Conservation (phyloP, 768 basidiomycete species). For the Tricholoma hemisulphureum region DNA sequence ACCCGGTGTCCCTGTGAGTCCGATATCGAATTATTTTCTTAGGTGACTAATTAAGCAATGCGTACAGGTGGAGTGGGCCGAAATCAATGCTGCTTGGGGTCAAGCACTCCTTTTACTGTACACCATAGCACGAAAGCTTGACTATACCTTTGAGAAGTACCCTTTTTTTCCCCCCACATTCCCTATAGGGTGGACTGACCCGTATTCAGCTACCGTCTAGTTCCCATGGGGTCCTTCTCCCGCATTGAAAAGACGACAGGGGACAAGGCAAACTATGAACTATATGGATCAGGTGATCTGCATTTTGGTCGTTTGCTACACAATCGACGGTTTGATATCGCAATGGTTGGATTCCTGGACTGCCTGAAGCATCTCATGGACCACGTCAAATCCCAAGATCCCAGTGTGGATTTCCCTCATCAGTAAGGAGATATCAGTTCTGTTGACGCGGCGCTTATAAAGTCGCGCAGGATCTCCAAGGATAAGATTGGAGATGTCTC, state of each 20-base stretch:
- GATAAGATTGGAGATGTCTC: slow-evolving; percentile 96
- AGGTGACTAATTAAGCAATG: slow-evolving; percentile 5
- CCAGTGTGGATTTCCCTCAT: slow-evolving; percentile 76
- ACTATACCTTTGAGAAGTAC: slow-evolving; percentile 83
- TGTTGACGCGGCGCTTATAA: slow-evolving; percentile 7
- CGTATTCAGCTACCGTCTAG: slow-evolving; percentile 70
- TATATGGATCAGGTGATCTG: slow-evolving; percentile 93
- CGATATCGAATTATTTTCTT: slow-evolving; percentile 30
- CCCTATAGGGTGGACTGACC: not conserved
- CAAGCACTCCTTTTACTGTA: slow-evolving; percentile 90
- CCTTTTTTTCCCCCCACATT: slow-evolving; percentile 17
- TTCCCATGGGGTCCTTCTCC: slow-evolving; percentile 95
- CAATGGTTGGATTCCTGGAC: slow-evolving; percentile 95
- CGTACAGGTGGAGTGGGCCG: slow-evolving; percentile 90
- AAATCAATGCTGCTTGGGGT: slow-evolving; percentile 99
- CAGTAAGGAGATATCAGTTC: slow-evolving; percentile 46
- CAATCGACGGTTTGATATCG: slow-evolving; percentile 93
- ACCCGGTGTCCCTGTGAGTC: slow-evolving; percentile 67
- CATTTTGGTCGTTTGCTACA: slow-evolving; percentile 87
- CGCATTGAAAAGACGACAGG: slow-evolving; percentile 81
- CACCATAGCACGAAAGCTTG: slow-evolving; percentile 88
- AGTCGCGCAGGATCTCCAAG: slow-evolving; percentile 68
- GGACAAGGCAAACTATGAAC: slow-evolving; percentile 83
- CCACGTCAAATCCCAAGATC: slow-evolving; percentile 72
- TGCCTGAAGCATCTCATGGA: slow-evolving; percentile 92